A percentile compares a stretch with the other conserved stretches of the same genome.
Evolutionary conservation across 208 protist genomes (phyloP).

Genomic region (Novymonas esmeraldas): DNA sequence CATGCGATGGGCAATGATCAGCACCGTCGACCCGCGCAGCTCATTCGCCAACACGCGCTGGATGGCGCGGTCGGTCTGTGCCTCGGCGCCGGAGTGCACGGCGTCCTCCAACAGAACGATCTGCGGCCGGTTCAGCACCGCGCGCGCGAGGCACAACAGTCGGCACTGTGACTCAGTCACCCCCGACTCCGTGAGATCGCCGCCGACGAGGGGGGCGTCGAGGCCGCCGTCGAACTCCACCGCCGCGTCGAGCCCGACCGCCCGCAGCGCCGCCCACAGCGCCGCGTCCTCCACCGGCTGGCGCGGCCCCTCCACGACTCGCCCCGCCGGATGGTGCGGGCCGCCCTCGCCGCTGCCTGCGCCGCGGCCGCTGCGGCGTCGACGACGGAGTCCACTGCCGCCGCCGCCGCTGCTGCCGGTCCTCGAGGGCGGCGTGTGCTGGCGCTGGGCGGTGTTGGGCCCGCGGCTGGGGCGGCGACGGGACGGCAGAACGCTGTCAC

Average conservation of each 20-base stretch:
- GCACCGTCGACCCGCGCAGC: constrained; percentile 90
- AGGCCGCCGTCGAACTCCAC: constrained; percentile 46
- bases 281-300: constrained; percentile 34
- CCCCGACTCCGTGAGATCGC: constrained; percentile 42
- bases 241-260: constrained; percentile 39
- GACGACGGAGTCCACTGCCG: background rate
- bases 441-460: background rate
- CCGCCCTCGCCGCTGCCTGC: background rate
- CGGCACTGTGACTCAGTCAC: constrained; percentile 93
- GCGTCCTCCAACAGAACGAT: constrained; percentile 96
- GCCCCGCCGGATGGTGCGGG: background rate
- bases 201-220: constrained; percentile 49
- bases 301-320: constrained; percentile 7
- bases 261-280: constrained; percentile 55
- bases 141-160: constrained; percentile 94
- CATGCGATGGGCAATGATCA: constrained; percentile 96
- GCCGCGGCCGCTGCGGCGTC: constrained; percentile 6
- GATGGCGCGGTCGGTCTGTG: constrained; percentile 78
- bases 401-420: background rate
- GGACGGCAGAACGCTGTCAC: constrained; percentile 9
- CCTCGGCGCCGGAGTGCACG: constrained; percentile 74
- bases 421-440: background rate
- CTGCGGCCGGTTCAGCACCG: constrained; percentile 80
- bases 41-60: constrained; percentile 82
- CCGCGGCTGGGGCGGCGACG: constrained; percentile 7